Conservation (phyloP, 2,329 filamentous ascomycete genomes). For the Pestalotiopsis fici region DNA sequence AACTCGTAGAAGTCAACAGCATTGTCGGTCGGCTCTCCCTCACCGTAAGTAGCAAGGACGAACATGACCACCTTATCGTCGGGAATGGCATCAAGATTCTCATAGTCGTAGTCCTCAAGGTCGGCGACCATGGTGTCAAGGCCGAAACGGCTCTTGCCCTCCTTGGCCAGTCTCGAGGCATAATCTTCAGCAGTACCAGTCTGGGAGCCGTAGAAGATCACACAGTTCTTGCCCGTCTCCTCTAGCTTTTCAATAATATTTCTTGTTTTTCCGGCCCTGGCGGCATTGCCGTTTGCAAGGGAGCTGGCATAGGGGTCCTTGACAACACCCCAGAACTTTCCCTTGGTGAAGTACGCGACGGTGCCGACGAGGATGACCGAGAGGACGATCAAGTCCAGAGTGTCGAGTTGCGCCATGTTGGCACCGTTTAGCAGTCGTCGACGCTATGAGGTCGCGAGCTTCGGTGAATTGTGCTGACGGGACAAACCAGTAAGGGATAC, state of each 20-base stretch:
- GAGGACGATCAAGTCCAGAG: conserved; percentile 91
- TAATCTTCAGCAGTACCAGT: conserved; percentile 99
- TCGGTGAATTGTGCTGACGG: neutral
- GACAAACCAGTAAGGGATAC: neutral
- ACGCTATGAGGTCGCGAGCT: neutral
- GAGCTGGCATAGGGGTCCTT: conserved; percentile 87
- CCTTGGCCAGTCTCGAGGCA: conserved; percentile 92
- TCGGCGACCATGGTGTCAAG: conserved; percentile 98
- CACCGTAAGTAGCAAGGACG: conserved; percentile 94
- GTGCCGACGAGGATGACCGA: conserved; percentile 82
- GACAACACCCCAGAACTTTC: conserved; percentile 84
- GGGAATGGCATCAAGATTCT: conserved; percentile 84
- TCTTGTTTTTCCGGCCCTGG: conserved; percentile 81
- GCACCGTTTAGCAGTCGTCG: neutral
- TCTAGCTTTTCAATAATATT: conserved; percentile 97
- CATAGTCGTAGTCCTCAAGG: conserved; percentile 95
- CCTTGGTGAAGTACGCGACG: conserved; percentile 96
- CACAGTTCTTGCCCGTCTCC: conserved; percentile 92
- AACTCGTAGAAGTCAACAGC: conserved; percentile 99
- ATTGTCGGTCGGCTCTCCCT: conserved; percentile 98
- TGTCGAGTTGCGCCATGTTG: conserved; percentile 92
- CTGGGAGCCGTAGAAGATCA: conserved; percentile 98
- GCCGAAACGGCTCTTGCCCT: conserved; percentile 93
- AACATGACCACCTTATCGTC: conserved; percentile 93
- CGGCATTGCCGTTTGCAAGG: conserved; percentile 67